These are phyloP conservation scores for Hordeum vulgare DNA, from an alignment of 176 grass and related monocot species.

Conservation along the genomic window DNA sequence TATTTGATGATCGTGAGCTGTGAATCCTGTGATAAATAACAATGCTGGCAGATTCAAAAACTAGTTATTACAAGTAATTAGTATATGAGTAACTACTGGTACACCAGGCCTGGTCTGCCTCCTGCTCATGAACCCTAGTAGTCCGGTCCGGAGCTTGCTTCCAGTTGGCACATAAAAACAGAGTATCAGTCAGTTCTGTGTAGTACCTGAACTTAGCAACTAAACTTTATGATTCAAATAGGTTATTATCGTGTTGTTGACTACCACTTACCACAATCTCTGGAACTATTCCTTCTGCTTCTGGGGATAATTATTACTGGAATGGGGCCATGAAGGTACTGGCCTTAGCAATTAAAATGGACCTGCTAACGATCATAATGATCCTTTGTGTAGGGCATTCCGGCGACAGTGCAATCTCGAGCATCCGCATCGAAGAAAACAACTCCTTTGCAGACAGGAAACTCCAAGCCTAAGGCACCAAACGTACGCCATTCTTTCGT, in stretches of 20 bases:
- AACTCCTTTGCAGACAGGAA: slow-evolving; percentile 29
- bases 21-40: neutral
- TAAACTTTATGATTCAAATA: neutral
- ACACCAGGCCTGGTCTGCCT: neutral
- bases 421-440: slow-evolving; percentile 32
- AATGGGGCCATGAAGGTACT: neutral
- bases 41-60: neutral
- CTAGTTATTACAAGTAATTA: neutral
- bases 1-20: neutral
- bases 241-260: slow-evolving; percentile 7
- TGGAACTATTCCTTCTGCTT: neutral
- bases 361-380: neutral
- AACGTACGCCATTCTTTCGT: slow-evolving; percentile 38
- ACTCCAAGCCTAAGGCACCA: slow-evolving; percentile 23
- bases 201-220: neutral
- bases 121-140: neutral
- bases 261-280: neutral
- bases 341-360: slow-evolving; percentile 1
- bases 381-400: slow-evolving; percentile 42
- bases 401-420: slow-evolving; percentile 33
- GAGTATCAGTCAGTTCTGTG: neutral
- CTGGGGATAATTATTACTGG: slow-evolving; percentile 1
- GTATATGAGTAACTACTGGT: neutral
- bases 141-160: neutral
- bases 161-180: neutral